phyloP scores from a whole-genome alignment of 2,329 filamentous ascomycete genomes.

The Aureobasidium lini region DNA sequence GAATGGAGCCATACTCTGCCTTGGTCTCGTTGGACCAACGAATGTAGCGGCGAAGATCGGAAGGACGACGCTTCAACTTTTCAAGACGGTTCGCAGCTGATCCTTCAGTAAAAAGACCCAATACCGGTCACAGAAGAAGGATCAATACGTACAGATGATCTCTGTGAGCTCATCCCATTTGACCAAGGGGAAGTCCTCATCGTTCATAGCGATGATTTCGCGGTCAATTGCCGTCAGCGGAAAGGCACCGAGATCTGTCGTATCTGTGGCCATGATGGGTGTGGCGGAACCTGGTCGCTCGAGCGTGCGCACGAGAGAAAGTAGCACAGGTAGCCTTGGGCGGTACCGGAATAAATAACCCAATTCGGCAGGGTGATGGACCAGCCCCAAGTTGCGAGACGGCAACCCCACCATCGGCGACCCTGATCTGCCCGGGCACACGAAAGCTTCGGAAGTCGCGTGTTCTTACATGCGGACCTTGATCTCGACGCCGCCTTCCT shows the following conservation, averaged over 20 bases:
- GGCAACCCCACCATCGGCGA: neutral
- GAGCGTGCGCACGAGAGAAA: neutral
- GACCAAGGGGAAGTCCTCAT: slow-evolving; percentile 45
- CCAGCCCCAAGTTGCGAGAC: neutral
- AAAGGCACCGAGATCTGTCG: slow-evolving; percentile 26
- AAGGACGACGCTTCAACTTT: slow-evolving; percentile 51
- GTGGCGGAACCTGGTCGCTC: neutral
- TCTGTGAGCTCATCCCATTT: slow-evolving; percentile 46
- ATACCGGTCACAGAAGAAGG: neutral
- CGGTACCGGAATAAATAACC: neutral
- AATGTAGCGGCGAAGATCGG: slow-evolving; percentile 52
- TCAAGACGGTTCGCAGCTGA: slow-evolving; percentile 45
- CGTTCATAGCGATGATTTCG: slow-evolving; percentile 41
- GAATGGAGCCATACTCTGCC: slow-evolving; percentile 48
- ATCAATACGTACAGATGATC: slow-evolving; percentile 40
- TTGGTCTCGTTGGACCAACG: slow-evolving; percentile 50
- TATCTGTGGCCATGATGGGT: neutral
- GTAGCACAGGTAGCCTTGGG: neutral
- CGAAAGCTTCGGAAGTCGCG: slow-evolving; percentile 16
- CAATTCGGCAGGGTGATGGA: neutral
- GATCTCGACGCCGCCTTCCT: neutral
- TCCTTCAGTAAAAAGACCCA: neutral
- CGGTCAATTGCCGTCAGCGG: slow-evolving; percentile 44
- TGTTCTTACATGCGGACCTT: slow-evolving; percentile 25
- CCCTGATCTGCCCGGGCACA: neutral